These are phyloP conservation scores for Exophiala viscosa DNA, from an alignment of 2,329 filamentous ascomycete genomes.

Conservation along the genomic window DNA sequence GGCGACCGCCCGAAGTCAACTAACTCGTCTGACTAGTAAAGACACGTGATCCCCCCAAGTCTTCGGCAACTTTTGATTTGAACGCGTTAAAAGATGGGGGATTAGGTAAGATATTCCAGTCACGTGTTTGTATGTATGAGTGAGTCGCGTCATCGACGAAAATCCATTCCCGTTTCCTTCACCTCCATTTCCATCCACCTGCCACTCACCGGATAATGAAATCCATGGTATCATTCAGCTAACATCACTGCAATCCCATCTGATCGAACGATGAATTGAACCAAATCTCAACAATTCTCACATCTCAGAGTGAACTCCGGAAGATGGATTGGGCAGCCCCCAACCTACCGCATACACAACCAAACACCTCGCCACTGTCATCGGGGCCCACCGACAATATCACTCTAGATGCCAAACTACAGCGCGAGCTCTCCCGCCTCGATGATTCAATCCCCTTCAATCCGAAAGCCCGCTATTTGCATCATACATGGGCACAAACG, in stretches of 20 bases:
- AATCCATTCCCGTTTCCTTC: constrained; percentile 9
- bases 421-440: constrained; percentile 55
- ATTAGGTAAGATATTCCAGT: no score
- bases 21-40: no score
- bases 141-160: neutral
- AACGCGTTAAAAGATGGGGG: no score
- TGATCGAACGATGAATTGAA: constrained; percentile 7
- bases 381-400: constrained; percentile 15
- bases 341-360: constrained; percentile 21
- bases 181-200: constrained; percentile 5
- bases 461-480: constrained; percentile 66
- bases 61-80: no score
- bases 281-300: no score
- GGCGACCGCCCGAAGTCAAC: no score
- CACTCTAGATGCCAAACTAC: constrained; percentile 45
- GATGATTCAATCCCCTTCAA: constrained; percentile 70
- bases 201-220: neutral
- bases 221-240: neutral
- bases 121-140: neutral
- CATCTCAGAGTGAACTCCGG: neutral
- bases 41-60: no score
- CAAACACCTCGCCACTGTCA: constrained; percentile 12
- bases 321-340: constrained; percentile 26
- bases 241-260: neutral
- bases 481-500: constrained; percentile 92